A percentile compares a stretch with the other conserved stretches of the same genome.
These are phyloP conservation scores for Penicillium robsamsonii DNA, from an alignment of 495 filamentous ascomycete genomes.

Conservation along the genomic window DNA sequence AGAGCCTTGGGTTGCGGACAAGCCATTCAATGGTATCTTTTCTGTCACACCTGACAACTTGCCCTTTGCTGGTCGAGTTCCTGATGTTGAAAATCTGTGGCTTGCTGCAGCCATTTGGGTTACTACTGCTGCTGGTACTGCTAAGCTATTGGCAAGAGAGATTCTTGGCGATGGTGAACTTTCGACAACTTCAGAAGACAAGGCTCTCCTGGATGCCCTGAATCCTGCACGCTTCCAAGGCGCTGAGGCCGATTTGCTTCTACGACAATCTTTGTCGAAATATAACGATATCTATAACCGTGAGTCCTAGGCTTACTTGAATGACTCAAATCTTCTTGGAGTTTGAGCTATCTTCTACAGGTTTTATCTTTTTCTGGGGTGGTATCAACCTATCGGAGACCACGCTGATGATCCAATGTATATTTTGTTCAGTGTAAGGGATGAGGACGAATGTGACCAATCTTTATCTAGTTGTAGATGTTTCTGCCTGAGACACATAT, in stretches of 20 bases:
- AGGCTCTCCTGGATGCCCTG: slow-evolving; percentile 21
- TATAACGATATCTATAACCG: slow-evolving; percentile 39
- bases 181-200: slow-evolving; percentile 13
- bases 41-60: slow-evolving; percentile 40
- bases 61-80: slow-evolving; percentile 31
- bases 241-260: slow-evolving; percentile 21
- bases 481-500: slow-evolving; percentile 15
- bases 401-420: no score
- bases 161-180: slow-evolving; percentile 14
- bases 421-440: no score
- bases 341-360: no score
- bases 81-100: slow-evolving; percentile 25
- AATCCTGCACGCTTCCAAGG: slow-evolving; percentile 31
- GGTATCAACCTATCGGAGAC: no score
- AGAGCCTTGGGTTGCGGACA: slow-evolving; percentile 14
- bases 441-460: no score
- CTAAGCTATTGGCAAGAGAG: slow-evolving; percentile 29
- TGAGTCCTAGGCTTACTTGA: not conserved
- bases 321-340: not conserved
- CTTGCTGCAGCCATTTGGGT: slow-evolving; percentile 38
- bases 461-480: not conserved
- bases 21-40: slow-evolving; percentile 37
- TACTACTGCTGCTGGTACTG: slow-evolving; percentile 36
- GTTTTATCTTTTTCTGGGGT: no score
- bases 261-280: slow-evolving; percentile 23